These are phyloP conservation scores for Chlorella sorokiniana DNA, from an alignment of 139 green algal genomes.

Conservation along the genomic window DNA sequence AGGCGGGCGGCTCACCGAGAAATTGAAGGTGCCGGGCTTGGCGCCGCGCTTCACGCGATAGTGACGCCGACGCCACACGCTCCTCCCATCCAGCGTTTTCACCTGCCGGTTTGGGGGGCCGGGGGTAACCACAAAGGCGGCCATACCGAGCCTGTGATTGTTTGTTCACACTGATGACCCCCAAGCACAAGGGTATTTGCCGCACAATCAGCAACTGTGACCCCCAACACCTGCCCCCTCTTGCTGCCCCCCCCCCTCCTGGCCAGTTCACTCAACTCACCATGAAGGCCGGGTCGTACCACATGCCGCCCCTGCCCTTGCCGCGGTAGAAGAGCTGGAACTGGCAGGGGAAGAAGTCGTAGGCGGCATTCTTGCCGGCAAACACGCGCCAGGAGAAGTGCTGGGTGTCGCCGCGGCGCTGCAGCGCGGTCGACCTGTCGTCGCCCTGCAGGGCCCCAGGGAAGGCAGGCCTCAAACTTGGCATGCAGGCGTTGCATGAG, in stretches of 20 bases:
- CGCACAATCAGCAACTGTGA: neutral
- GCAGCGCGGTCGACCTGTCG: conserved; percentile 1
- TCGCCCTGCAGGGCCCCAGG: neutral
- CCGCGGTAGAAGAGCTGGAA: conserved; percentile 84
- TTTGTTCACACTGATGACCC: no score
- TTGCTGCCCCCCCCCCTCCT: neutral
- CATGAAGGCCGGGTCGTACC: conserved; percentile 51
- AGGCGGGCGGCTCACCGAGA: conserved; percentile 13
- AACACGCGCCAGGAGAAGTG: conserved; percentile 71
- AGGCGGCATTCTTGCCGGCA: conserved; percentile 70
- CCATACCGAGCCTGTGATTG: no score
- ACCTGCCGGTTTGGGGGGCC: conserved; percentile 58
- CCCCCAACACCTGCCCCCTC: neutral
- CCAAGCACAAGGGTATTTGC: no score
- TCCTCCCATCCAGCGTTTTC: conserved; percentile 71
- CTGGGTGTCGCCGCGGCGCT: neutral
- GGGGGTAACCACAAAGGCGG: neutral
- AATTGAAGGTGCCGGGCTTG: conserved; percentile 71
- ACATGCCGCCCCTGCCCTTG: conserved; percentile 76
- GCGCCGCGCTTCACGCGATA: conserved; percentile 77
- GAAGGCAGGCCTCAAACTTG: no score
- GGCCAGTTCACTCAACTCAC: neutral
- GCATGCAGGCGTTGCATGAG: neutral
- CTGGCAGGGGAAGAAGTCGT: conserved; percentile 93
- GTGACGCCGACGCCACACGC: conserved; percentile 82